Conservation (phyloP, 805 yeast species). For the Wickerhamiella azymoides region DNA sequence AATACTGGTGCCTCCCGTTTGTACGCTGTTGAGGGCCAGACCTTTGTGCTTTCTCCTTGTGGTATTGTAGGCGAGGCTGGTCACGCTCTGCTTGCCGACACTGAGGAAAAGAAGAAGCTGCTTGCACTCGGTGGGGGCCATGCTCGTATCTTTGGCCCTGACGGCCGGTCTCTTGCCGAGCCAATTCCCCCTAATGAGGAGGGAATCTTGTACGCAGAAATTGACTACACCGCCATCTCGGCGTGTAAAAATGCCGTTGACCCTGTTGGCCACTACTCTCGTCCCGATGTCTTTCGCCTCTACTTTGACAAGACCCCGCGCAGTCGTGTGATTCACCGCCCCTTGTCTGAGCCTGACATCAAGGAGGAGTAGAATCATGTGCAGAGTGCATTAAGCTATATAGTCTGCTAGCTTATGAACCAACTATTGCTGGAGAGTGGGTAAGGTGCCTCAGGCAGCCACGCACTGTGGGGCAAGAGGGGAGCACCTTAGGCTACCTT, state of each 20-base stretch:
- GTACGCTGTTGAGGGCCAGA: slow-evolving; percentile 9
- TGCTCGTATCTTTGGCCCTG: slow-evolving; percentile 11
- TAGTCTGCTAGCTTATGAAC: too few species aligned
- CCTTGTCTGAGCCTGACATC: too few species aligned
- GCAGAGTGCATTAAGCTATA: too few species aligned
- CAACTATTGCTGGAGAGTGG: too few species aligned
- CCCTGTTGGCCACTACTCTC: slow-evolving; percentile 12
- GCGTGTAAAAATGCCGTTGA: slow-evolving; percentile 10
- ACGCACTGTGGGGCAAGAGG: too few species aligned
- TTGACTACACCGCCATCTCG: not conserved
- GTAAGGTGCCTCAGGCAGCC: too few species aligned
- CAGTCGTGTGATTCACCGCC: not conserved
- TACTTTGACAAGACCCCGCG: not conserved
- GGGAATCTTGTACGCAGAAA: slow-evolving; percentile 9
- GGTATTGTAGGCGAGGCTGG: not conserved
- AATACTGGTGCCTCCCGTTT: slow-evolving; percentile 4
- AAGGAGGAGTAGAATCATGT: too few species aligned
- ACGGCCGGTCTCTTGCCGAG: slow-evolving; percentile 6
- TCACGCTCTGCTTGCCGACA: not conserved
- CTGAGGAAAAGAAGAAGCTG: slow-evolving; percentile 5
- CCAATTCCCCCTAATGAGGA: slow-evolving; percentile 6
- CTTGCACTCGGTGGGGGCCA: slow-evolving; percentile 8
- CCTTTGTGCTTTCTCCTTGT: slow-evolving; percentile 8
- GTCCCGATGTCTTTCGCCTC: slow-evolving; percentile 2
- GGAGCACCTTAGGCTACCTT: too few species aligned